A percentile compares a stretch with the other conserved stretches of the same genome.
phyloP scores from a whole-genome alignment of 2,329 filamentous ascomycete genomes.

The Pseudocercospora fijiensis region DNA sequence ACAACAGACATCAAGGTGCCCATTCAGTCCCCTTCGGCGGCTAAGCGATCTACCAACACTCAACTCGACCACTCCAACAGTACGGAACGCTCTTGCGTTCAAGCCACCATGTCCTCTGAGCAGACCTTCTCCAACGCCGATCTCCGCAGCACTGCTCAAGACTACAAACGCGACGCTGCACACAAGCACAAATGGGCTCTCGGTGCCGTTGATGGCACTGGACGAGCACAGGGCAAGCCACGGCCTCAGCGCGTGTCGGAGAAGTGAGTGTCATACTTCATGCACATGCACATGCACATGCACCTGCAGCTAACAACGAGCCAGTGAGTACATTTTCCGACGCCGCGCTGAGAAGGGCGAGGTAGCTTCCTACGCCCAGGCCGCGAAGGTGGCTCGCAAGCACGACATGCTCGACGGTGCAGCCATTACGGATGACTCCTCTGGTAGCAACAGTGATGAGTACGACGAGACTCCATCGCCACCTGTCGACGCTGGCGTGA shows the following conservation, averaged over 20 bases:
- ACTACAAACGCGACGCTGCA: slow-evolving; percentile 53
- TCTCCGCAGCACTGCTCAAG: slow-evolving; percentile 55
- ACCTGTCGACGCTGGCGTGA: slow-evolving; percentile 49
- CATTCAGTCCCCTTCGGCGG: slow-evolving; percentile 18
- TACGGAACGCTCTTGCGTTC: slow-evolving; percentile 7
- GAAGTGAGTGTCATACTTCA: slow-evolving; percentile 30
- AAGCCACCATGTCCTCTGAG: slow-evolving; percentile 46
- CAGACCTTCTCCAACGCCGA: slow-evolving; percentile 51
- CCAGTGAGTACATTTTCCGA: slow-evolving; percentile 31
- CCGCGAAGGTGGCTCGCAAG: slow-evolving; percentile 40
- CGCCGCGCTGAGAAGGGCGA: slow-evolving; percentile 33
- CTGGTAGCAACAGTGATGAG: slow-evolving; percentile 48
- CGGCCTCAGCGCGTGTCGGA: slow-evolving; percentile 37
- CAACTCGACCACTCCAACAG: slow-evolving; percentile 10
- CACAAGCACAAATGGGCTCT: slow-evolving; percentile 54
- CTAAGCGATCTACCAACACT: slow-evolving; percentile 10
- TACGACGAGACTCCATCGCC: slow-evolving; percentile 48
- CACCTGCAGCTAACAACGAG: background rate
- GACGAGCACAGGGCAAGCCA: slow-evolving; percentile 36
- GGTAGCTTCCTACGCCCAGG: slow-evolving; percentile 32
- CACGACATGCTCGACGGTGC: slow-evolving; percentile 46
- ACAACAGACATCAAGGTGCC: slow-evolving; percentile 27
- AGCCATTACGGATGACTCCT: slow-evolving; percentile 40
- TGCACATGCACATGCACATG: slow-evolving; percentile 10
- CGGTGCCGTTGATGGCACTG: slow-evolving; percentile 38